Percentiles rank a stretch among this genome's conserved stretches.
Conservation (phyloP, 495 filamentous ascomycete species). For the Podospora bellae-mahoneyi region DNA sequence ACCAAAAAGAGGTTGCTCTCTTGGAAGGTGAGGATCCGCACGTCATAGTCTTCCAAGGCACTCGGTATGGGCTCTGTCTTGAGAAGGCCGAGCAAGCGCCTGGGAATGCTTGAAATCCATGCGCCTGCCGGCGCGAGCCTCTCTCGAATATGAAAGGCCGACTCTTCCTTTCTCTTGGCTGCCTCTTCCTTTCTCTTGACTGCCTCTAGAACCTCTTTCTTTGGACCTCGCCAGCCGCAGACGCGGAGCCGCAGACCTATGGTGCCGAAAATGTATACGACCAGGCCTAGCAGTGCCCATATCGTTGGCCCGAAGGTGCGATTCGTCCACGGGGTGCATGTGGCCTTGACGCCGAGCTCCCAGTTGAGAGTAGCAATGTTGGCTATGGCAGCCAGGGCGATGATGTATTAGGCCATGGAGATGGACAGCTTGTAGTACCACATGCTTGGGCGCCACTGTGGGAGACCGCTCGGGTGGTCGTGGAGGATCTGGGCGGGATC, state of each 20-base stretch:
- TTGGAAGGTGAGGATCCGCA: background rate
- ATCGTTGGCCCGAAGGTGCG: slow-evolving; percentile 7
- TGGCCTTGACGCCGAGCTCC: slow-evolving; percentile 16
- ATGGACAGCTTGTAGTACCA: background rate
- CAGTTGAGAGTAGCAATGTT: slow-evolving; percentile 20
- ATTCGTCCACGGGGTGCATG: slow-evolving; percentile 16
- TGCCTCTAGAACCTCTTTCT: background rate
- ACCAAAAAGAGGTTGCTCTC: background rate
- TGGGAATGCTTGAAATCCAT: background rate
- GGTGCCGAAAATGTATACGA: background rate
- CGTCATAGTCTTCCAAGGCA: background rate
- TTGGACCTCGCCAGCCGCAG: background rate
- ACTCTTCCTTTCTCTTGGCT: background rate
- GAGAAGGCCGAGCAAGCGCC: background rate
- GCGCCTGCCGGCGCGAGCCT: too few species aligned
- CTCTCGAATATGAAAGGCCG: background rate
- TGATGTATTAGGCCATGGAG: slow-evolving; percentile 15
- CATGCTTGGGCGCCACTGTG: background rate
- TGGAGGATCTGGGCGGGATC: slow-evolving; percentile 20
- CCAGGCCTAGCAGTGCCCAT: background rate
- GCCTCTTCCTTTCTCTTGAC: background rate
- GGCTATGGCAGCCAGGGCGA: slow-evolving; percentile 11
- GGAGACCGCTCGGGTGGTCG: background rate
- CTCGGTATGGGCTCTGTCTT: background rate
- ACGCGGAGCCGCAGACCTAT: background rate